Conservation (phyloP, 108 stramenopile species). For the Pseudonitzschia delicatissima region DNA sequence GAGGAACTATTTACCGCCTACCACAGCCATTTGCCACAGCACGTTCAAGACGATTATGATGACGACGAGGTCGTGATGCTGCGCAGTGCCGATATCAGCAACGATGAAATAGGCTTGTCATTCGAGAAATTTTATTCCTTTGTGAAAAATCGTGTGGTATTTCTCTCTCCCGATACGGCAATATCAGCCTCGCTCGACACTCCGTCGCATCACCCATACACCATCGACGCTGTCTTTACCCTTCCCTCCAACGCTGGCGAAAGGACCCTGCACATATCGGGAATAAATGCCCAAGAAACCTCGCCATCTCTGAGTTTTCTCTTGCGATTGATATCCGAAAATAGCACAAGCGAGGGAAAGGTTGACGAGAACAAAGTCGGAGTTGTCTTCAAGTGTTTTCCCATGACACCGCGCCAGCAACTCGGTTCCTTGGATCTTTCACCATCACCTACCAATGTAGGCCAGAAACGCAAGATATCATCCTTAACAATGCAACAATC, state of each 20-base stretch:
- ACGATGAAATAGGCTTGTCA: neutral
- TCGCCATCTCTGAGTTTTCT: conserved; percentile 1
- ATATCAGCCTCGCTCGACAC: neutral
- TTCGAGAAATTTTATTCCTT: conserved; percentile 14
- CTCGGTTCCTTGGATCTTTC: conserved; percentile 4
- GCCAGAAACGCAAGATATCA: neutral
- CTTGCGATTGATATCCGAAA: neutral
- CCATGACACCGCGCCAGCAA: conserved; percentile 9
- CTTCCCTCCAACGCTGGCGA: neutral
- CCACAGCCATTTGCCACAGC: neutral
- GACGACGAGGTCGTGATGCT: conserved; percentile 6
- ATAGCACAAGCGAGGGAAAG: neutral
- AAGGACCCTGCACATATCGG: conserved; percentile 6
- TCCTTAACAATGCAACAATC: too few species aligned
- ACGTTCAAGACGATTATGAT: neutral
- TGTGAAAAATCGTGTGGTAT: conserved; percentile 1
- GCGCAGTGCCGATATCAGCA: neutral
- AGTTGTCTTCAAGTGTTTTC: conserved; percentile 13
- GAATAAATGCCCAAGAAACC: conserved; percentile 1
- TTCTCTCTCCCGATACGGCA: conserved; percentile 6
- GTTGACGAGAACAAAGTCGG: neutral
- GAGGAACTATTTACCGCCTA: conserved; percentile 4
- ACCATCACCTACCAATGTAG: neutral
- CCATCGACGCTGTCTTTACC: conserved; percentile 1
- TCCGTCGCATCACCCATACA: conserved; percentile 12